phyloP scores from a whole-genome alignment of 177 flowering plant genomes.

The Vitis hybrid region DNA sequence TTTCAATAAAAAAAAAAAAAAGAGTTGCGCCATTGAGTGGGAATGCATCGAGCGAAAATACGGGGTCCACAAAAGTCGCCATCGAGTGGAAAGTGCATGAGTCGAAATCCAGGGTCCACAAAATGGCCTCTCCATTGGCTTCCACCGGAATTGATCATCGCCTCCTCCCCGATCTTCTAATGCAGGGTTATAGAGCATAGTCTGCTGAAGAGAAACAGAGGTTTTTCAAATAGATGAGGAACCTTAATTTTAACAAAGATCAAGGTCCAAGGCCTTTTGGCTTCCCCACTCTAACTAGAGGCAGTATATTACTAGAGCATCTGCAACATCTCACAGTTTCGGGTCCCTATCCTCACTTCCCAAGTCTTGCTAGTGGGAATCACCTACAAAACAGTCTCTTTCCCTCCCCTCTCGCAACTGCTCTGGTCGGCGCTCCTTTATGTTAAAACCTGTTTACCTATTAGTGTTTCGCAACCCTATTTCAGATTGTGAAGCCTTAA shows the following conservation, averaged over 20 bases:
- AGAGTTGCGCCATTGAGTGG: too few species aligned
- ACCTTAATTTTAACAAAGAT: conserved; percentile 64
- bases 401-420: conserved; percentile 21
- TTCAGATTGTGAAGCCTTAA: conserved; percentile 41
- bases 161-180: conserved; percentile 76
- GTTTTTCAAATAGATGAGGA: conserved; percentile 83
- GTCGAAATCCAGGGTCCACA: too few species aligned
- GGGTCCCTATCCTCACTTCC: conserved; percentile 45
- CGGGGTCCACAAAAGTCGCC: too few species aligned
- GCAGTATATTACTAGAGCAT: conserved; percentile 17
- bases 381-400: conserved; percentile 28
- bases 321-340: conserved; percentile 32
- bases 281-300: conserved; percentile 31
- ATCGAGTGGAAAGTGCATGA: too few species aligned
- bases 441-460: conserved; percentile 49
- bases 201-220: conserved; percentile 97
- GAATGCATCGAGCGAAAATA: too few species aligned
- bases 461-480: conserved; percentile 42
- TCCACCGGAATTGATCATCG: conserved; percentile 78
- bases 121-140: conserved; percentile 84
- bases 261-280: conserved; percentile 28
- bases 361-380: conserved; percentile 35
- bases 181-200: conserved; percentile 98
- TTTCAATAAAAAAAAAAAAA: too few species aligned
- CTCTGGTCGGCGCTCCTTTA: conserved; percentile 36